phyloP scores from a whole-genome alignment of 2,329 filamentous ascomycete species.

The Alternaria postmessia region DNA sequence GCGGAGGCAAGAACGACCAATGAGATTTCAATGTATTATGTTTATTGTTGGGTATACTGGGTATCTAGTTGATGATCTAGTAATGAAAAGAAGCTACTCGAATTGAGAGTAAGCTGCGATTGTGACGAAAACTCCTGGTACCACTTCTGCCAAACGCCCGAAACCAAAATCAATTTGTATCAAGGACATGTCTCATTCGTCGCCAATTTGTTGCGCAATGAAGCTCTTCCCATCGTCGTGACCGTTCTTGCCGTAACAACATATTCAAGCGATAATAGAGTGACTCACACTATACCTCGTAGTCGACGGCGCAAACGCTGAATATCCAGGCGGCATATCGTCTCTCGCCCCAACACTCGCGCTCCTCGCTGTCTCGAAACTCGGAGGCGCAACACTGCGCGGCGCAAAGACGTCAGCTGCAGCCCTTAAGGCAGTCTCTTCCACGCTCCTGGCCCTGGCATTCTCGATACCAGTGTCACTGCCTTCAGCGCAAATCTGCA shows the following conservation, averaged over 20 bases:
- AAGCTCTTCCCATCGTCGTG: background rate
- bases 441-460: constrained; percentile 41
- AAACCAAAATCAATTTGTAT: background rate
- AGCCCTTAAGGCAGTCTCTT: constrained; percentile 33
- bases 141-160: background rate
- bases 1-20: background rate
- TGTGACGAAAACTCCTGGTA: background rate
- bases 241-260: background rate
- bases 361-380: constrained; percentile 13
- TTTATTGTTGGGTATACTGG: background rate
- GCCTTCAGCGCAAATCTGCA: constrained; percentile 55
- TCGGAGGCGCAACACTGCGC: constrained; percentile 46
- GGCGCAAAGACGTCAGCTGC: constrained; percentile 48
- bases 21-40: background rate
- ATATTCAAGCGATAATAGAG: constrained; percentile 1
- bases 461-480: constrained; percentile 47
- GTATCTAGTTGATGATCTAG: constrained; percentile 2
- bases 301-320: constrained; percentile 25
- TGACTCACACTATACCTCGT: constrained; percentile 15
- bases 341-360: constrained; percentile 19
- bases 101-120: background rate
- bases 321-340: constrained; percentile 43
- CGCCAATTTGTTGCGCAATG: background rate
- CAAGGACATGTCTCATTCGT: background rate
- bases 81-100: background rate